Base-by-base conservation (phyloP, 768 basidiomycete species). In the Hygrocybe punicea region DNA sequence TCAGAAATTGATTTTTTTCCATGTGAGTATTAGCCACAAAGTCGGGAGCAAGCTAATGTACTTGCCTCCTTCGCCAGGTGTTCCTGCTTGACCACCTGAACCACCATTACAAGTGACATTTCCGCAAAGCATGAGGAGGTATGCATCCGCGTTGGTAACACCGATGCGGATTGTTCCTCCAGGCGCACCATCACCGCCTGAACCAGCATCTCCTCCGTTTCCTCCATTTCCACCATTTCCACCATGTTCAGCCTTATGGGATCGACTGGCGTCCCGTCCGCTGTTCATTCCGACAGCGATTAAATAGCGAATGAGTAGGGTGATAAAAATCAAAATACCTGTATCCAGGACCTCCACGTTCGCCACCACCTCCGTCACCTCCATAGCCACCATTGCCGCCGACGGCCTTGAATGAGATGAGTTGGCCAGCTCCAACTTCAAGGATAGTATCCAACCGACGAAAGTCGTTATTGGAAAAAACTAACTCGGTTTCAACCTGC, bases 301-400 rank as follows among this genome's bases (percentile, higher is more conserved):
- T n/a, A n/a, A n/a, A n/a, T n/a, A n/a, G n/a, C n/a, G n/a, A n/a
- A n/a, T n/a, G n/a, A 5, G 42, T 33, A 4, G 8, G 23, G 16
- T 3, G n/a, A 52, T 11, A 21, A 36, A 52, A 19, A 25, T 3
- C 5, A 14, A 13, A 36, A 36, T 17, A 52, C 51, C 4, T 3
- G 85, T n/a, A 81, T 87, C 65, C 86, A 86, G 69, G 71, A 86
- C 50, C 67, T 83, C 45, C 75, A 78, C 42, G 58, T 65, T 11
- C 67, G 69, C 44, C 46, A 57, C 36, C 51, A 39, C 51, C 51
- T 6, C 51, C 51, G 34, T 52, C 51, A 25, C 51, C 51, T 17
- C 44, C 46, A 57, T 34, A 46, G 34, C 51, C 51, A 17, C 51
- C 51, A 52, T 52, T 24, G 7, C 51, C 51, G 5, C 51, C 51